Evolutionary conservation across 306 rosid genomes (phyloP), one percentile per base, ranked within the genome.

Genomic region (Gastrolobium villosum): DNA sequence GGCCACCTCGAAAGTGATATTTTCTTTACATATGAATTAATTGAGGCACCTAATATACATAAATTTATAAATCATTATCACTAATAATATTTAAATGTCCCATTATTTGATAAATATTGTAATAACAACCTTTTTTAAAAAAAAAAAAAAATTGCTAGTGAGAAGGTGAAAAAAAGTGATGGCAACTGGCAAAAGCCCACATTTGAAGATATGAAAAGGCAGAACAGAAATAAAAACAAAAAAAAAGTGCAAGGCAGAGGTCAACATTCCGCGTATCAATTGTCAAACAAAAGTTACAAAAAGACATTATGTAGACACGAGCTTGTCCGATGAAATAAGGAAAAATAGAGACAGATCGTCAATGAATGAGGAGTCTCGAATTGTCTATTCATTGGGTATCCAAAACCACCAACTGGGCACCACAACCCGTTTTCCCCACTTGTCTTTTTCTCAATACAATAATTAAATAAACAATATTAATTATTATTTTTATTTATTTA

Each of bases 271-370:
- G 7, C n/a, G 44, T 49, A 77, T 71, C 65, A 64, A 64, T 72
- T 64, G 82, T 72, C 70, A 82, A 82, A 44, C 32, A 70, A 75
- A 49, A 70, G 73, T 74, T 36, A 34, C 40, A 34, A 60, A 40
- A 57, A 68, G 50, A 30, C 40, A 76, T 41, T 43, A 39, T 49
- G 7, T 4, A 4, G 8, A 34, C 34, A 11, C 28, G 20, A 65
- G 54, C 54, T 7, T 3, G 2, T 40, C 48, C 32, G 40, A 52
- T 32, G 10, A 40, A 41, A 70, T 70, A 13, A 3, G 8, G 34
- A 32, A 49, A 81, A 53, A 8, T 1, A 28, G 7, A 76, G 79
- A 70, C 79, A 70, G 81, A 46, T 46, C 9, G 86, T 83, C 80
- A 77, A 83, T 26, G 72, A 52, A 26, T 39, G 32, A 39, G 63